Base-by-base conservation (phyloP, 305 asterid species). In the Fraxinus ornus region DNA sequence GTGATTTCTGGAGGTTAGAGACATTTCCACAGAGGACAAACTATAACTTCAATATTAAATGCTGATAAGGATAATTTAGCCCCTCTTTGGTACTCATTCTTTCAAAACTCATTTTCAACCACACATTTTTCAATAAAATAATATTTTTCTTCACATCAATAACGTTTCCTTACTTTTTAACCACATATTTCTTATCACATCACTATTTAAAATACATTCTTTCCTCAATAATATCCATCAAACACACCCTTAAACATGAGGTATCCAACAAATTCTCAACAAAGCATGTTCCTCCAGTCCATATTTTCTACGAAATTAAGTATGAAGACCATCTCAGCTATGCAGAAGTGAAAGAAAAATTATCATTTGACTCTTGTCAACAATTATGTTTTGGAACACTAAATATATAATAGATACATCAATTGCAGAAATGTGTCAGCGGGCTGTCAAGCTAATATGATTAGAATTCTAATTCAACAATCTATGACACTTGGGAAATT, bases 391-490 rank as follows among this genome's bases (percentile, higher is more conserved):
- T 26, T 26, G 75, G 36, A 68, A 12, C 21, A 68, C 75, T 66
- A 66, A 12, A 66, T 4, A 26, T 66, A 68, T 68, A 66, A 68
- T 68, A 28, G 37, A 66, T 17, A 12, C 21, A 80, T 72, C 60
- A 86, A 72, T 33, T 66, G 62, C 47, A 32, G 77, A 52, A 52
- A 24, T 35, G 37, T 66, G 35, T 60, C 33, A 24, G 70, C 82
- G 10, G 64, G 60, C 60, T 19, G 32, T 44, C 26, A 55, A 70
- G 72, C 36, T 28, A 82, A 79, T 55, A 36, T 66, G 78, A 79
- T 77, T 24, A 76, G 74, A 76, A 78, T 76, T 82, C 47, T 76
- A 80, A 68, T 41, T 39, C 70, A 39, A 49, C 30, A 49, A 26
- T 77, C 71, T 47, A 28, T 1, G 12, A 21, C 70, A 47, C 17